Conservation (phyloP, 2,329 filamentous ascomycete genomes). For the Sphaerulina musiva region DNA sequence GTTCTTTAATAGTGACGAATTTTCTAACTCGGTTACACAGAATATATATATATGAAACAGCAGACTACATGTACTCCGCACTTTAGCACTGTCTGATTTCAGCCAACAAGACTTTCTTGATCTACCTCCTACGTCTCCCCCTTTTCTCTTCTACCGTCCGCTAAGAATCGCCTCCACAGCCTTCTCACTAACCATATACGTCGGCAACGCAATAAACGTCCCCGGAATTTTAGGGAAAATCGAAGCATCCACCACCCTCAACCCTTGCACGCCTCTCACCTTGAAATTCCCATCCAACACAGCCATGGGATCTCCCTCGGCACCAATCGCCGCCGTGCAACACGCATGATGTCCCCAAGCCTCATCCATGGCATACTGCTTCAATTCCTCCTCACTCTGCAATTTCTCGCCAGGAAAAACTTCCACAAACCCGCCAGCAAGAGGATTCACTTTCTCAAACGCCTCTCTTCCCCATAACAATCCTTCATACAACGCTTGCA, state of each 20-base stretch:
- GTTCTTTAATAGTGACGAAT: no score
- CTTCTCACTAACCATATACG: constrained; percentile 56
- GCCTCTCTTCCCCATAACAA: constrained; percentile 45
- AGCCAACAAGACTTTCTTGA: no score
- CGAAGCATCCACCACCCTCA: constrained; percentile 58
- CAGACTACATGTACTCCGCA: no score
- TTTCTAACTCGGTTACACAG: no score
- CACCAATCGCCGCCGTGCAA: constrained; percentile 51
- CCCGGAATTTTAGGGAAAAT: constrained; percentile 53
- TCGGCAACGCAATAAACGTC: constrained; percentile 46
- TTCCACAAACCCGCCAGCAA: constrained; percentile 41
- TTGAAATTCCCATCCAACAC: constrained; percentile 53
- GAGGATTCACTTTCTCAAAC: constrained; percentile 34
- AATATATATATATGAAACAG: no score
- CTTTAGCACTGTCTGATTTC: no score
- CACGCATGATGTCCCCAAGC: constrained; percentile 55
- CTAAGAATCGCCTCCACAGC: constrained; percentile 51
- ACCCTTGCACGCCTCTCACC: constrained; percentile 49
- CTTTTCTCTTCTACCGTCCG: not conserved
- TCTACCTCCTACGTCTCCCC: no score
- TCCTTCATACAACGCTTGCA: constrained; percentile 50
- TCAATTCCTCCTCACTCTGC: constrained; percentile 40
- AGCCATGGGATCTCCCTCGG: constrained; percentile 47
- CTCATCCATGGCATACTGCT: constrained; percentile 45
- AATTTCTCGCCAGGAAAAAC: constrained; percentile 40